Percentiles rank a stretch among this genome's conserved stretches.
Evolutionary conservation across 2,329 filamentous ascomycete genomes (phyloP).

Genomic region (Alternaria panax): DNA sequence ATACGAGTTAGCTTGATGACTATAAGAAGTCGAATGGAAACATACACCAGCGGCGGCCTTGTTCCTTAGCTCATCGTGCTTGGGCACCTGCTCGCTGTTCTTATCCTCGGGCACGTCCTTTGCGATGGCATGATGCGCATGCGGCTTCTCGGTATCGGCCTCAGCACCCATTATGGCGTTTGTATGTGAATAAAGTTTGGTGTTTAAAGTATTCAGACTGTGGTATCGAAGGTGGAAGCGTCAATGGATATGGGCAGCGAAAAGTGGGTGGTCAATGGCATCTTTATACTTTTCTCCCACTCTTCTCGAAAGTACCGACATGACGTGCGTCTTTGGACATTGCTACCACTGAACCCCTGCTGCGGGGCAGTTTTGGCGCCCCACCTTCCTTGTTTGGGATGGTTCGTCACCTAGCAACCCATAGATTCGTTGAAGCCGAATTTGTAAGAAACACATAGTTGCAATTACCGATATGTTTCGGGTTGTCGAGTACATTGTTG

Average conservation of each 20-base stretch:
- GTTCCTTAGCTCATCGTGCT: conserved; percentile 47
- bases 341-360: conserved; percentile 8
- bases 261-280: conserved; percentile 7
- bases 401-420: conserved; percentile 9
- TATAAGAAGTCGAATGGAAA: not conserved
- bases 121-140: conserved; percentile 44
- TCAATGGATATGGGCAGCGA: conserved; percentile 7
- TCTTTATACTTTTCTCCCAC: conserved; percentile 36
- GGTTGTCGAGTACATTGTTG: not conserved
- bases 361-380: conserved; percentile 23
- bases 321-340: conserved; percentile 26
- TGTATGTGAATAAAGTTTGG: not conserved
- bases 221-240: not conserved
- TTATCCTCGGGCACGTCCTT: conserved; percentile 42
- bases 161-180: conserved; percentile 32
- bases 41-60: conserved; percentile 53
- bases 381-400: conserved; percentile 23
- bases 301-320: conserved; percentile 23
- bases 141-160: conserved; percentile 33
- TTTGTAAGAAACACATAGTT: conserved; percentile 31
- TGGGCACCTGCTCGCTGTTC: conserved; percentile 13
- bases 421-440: conserved; percentile 12
- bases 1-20: conserved; percentile 9
- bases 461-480: not conserved
- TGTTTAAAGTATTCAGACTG: not conserved